Percentiles rank a stretch among this genome's conserved stretches.
These are phyloP conservation scores for Monosporascus sp. DNA, from an alignment of 2,329 filamentous ascomycete species.

Conservation along the genomic window DNA sequence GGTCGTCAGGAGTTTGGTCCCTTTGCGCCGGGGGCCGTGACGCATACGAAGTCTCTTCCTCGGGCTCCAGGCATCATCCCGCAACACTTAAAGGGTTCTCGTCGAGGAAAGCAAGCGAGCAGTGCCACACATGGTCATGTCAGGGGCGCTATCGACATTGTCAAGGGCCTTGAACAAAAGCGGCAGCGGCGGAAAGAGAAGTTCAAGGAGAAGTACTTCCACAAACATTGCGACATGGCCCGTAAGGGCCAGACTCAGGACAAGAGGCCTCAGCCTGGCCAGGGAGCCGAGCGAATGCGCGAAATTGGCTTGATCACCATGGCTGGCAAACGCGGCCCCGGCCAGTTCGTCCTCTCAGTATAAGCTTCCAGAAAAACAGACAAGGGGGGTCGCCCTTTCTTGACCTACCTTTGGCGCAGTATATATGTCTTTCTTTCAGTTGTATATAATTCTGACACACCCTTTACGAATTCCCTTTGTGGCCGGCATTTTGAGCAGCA, in stretches of 20 bases:
- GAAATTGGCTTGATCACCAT: conserved; percentile 84
- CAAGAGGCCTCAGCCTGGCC: conserved; percentile 70
- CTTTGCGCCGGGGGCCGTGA: conserved; percentile 58
- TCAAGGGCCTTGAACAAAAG: conserved; percentile 93
- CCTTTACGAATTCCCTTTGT: conserved; percentile 16
- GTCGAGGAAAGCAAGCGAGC: conserved; percentile 27
- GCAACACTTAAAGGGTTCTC: conserved; percentile 40
- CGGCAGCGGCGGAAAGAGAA: conserved; percentile 90
- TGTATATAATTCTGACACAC: conserved; percentile 21
- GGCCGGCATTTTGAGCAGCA: conserved; percentile 9
- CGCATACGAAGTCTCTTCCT: conserved; percentile 81
- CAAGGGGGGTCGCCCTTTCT: conserved; percentile 2
- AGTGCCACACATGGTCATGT: conserved; percentile 56
- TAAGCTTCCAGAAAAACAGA: conserved; percentile 29
- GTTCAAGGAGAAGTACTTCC: conserved; percentile 63
- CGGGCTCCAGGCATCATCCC: conserved; percentile 69
- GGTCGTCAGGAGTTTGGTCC: conserved; percentile 37
- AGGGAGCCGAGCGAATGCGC: conserved; percentile 88
- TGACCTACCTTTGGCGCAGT: conserved; percentile 3
- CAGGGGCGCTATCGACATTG: conserved; percentile 93
- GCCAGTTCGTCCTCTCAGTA: conserved; percentile 73
- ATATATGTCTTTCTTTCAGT: conserved; percentile 10
- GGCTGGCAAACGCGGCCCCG: conserved; percentile 70
- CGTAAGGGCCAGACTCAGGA: conserved; percentile 60
- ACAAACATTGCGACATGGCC: conserved; percentile 82